Conservation (phyloP, 345 rosid species). For the Hypericum perforatum region DNA sequence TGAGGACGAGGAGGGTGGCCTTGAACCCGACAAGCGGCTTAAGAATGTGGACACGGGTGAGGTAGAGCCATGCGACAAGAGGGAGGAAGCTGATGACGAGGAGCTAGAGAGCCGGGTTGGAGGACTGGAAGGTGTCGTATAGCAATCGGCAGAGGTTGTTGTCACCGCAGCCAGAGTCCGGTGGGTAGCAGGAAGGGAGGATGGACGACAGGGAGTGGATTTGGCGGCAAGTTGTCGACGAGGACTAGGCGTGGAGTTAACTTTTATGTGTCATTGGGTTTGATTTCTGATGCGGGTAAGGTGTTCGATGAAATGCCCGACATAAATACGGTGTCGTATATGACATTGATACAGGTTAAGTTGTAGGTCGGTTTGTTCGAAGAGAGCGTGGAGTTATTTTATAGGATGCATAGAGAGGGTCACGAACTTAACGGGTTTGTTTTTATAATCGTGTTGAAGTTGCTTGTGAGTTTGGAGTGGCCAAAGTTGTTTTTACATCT, state of each 20-base stretch:
- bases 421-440: constrained; percentile 71
- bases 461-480: constrained; percentile 39
- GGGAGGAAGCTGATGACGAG: constrained; percentile 69
- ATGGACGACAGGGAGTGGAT: constrained; percentile 40
- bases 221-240: no score
- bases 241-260: no score
- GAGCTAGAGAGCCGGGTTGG: constrained; percentile 50
- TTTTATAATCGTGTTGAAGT: constrained; percentile 56
- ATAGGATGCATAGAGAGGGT: constrained; percentile 8
- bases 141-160: constrained; percentile 84
- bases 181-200: constrained; percentile 30
- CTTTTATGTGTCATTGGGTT: constrained; percentile 33
- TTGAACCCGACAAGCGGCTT: constrained; percentile 75
- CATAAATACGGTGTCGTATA: constrained; percentile 51
- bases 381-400: not conserved
- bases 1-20: constrained; percentile 61
- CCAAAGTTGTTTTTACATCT: constrained; percentile 45
- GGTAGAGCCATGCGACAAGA: constrained; percentile 57
- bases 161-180: constrained; percentile 67
- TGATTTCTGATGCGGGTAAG: constrained; percentile 29
- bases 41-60: constrained; percentile 53
- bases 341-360: constrained; percentile 48
- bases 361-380: constrained; percentile 10
- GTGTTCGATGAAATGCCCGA: constrained; percentile 70
- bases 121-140: constrained; percentile 72